Conservation (phyloP, 169 alveolate genomes). For the Plasmodium sp. region DNA sequence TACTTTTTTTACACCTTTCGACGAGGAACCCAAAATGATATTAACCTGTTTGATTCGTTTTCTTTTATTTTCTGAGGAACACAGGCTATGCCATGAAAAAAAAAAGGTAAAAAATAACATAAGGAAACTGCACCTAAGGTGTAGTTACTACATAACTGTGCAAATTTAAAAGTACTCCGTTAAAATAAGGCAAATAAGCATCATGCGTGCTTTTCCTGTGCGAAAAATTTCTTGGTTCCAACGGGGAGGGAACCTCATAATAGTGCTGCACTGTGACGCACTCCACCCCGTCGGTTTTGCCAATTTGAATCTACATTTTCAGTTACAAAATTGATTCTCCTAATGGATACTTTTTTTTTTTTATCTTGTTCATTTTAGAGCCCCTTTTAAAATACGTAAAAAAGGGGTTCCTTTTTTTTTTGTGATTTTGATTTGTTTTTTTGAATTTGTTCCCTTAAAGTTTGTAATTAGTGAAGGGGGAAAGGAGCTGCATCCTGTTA, state of each 20-base stretch:
- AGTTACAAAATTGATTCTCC: background rate
- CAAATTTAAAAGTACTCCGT: background rate
- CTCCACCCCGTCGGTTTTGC: background rate
- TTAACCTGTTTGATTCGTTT: background rate
- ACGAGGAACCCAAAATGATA: background rate
- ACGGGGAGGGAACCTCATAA: background rate
- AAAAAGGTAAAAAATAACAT: background rate
- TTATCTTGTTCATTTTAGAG: background rate
- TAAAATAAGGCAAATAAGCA: background rate
- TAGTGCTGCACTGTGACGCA: background rate
- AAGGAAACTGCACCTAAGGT: background rate
- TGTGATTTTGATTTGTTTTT: background rate
- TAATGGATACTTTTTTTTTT: background rate
- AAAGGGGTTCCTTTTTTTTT: background rate
- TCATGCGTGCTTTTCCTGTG: background rate
- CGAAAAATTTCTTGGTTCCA: background rate
- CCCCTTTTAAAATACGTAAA: background rate
- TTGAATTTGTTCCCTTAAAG: background rate
- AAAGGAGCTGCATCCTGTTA: background rate
- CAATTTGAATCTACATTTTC: background rate
- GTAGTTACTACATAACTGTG: background rate
- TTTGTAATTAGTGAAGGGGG: background rate
- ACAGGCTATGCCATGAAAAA: background rate
- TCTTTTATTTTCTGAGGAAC: background rate
- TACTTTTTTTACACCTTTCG: background rate